Percentiles rank a stretch among this genome's conserved stretches.
These are phyloP conservation scores for Metschnikowia similis DNA, from an alignment of 805 yeast genomes.

Conservation along the genomic window DNA sequence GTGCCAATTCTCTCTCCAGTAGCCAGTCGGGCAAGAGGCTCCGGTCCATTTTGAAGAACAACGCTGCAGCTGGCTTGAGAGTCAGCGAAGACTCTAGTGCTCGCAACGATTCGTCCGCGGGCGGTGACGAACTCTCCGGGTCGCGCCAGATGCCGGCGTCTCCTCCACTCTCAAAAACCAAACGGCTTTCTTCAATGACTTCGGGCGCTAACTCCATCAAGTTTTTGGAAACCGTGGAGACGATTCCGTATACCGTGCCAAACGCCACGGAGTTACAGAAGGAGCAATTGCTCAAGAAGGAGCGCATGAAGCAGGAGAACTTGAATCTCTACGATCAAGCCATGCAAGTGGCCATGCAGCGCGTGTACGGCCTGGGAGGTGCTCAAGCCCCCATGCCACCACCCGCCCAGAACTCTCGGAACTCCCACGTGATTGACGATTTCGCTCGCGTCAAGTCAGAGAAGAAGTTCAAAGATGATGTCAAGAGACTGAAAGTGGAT, in stretches of 20 bases:
- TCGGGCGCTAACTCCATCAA: slow-evolving; percentile 34
- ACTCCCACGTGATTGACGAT: neutral
- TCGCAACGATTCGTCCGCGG: neutral
- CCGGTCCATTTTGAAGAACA: slow-evolving; percentile 34
- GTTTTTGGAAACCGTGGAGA: slow-evolving; percentile 35
- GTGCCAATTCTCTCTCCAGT: slow-evolving; percentile 14
- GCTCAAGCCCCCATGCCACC: neutral
- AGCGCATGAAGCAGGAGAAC: slow-evolving; percentile 26
- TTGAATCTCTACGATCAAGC: slow-evolving; percentile 56
- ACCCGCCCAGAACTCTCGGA: neutral
- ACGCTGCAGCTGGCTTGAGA: slow-evolving; percentile 4
- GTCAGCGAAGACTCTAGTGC: neutral
- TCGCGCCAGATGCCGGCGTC: slow-evolving; percentile 1
- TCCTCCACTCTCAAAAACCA: slow-evolving; percentile 9
- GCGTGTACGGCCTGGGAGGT: slow-evolving; percentile 47
- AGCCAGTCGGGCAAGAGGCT: slow-evolving; percentile 22
- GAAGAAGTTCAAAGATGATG: slow-evolving; percentile 11
- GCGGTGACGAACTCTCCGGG: neutral
- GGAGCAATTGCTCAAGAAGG: slow-evolving; percentile 10
- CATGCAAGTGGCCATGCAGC: slow-evolving; percentile 50
- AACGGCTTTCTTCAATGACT: slow-evolving; percentile 8
- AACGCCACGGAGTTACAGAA: slow-evolving; percentile 5
- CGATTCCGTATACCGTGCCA: slow-evolving; percentile 23
- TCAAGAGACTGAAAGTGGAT: slow-evolving; percentile 9
- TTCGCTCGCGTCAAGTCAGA: slow-evolving; percentile 11